Base-by-base conservation (phyloP, 2,329 filamentous ascomycete genomes). In the Stagonosporopsis cucurbitacearum region DNA sequence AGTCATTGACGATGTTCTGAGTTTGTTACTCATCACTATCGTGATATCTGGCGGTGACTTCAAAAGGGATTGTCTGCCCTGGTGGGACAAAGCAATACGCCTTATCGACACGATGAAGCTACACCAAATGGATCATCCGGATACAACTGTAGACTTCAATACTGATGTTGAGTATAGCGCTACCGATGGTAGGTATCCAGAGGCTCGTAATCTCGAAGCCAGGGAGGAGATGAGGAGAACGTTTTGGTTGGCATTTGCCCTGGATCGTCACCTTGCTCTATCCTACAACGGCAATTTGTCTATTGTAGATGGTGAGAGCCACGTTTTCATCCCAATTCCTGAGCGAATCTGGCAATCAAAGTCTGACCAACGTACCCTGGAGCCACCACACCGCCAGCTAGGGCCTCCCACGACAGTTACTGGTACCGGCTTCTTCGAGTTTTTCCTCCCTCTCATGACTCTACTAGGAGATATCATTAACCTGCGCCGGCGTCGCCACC, bases 171-270 rank as follows among this genome's bases (percentile, higher is more conserved):
- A 48, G 6, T 2, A 6, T 11, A 17, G 6, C 6, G 17, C 22
- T 19, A 22, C 8, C 1, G 30, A 32, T 2, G 19, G 3, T 2
- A 19, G n/a, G 9, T 20, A 30, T 15, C 12, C 3, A 13, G 12
- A 8, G 7, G 33, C 35, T 25, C 45, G 35, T 6, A 13, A 17
- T 2, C 11, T 22, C 2, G 45, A 48, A 26, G 35, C 45, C 17
- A 48, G n/a, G 20, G 45, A 48, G 4, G 45, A 48, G 25, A 48
- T 40, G 45, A 23, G 45, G 23, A 48, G 45, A 40, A 39, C 45
- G 1, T 48, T 26, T 26, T 48, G 45, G 45, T 7, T 48, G 17
- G 45, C 45, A 3, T 48, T 48, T 6, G 45, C 45, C 7, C 32
- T 48, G 12, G 45, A 48, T 17, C 25, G 45, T 23, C 45, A 48